These are phyloP conservation scores for Leucosporidium yakuticum DNA, from an alignment of 768 basidiomycete genomes.

Conservation along the genomic window DNA sequence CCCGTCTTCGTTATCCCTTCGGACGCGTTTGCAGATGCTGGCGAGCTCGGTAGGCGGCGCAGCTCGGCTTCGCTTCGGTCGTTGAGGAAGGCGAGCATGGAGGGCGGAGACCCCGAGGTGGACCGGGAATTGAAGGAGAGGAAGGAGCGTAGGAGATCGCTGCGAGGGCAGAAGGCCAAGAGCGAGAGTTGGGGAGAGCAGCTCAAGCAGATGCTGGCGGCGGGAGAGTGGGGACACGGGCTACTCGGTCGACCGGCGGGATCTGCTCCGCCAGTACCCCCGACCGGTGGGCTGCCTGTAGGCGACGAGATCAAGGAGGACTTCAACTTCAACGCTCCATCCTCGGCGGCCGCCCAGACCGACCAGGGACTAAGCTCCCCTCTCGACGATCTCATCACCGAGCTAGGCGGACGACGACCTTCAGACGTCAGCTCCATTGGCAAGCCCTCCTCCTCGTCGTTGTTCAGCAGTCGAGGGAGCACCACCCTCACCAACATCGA, in stretches of 20 bases:
- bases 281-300: background rate
- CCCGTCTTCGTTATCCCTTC: background rate
- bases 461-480: no score
- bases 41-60: background rate
- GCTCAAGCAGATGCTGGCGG: background rate
- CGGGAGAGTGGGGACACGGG: background rate
- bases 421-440: background rate
- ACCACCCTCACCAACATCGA: no score
- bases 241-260: background rate
- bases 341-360: background rate
- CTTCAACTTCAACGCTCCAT: background rate
- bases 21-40: background rate
- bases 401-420: background rate
- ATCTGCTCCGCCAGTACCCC: background rate
- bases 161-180: background rate
- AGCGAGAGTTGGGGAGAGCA: background rate
- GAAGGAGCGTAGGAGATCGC: background rate
- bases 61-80: no score
- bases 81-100: constrained; percentile 3
- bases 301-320: background rate
- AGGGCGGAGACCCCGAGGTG: background rate
- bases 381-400: background rate
- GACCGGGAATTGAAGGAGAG: background rate
- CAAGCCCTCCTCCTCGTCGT: no score
- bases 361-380: background rate